phyloP scores from a whole-genome alignment of 768 basidiomycete species.

The Candolleomyces eurysporus region DNA sequence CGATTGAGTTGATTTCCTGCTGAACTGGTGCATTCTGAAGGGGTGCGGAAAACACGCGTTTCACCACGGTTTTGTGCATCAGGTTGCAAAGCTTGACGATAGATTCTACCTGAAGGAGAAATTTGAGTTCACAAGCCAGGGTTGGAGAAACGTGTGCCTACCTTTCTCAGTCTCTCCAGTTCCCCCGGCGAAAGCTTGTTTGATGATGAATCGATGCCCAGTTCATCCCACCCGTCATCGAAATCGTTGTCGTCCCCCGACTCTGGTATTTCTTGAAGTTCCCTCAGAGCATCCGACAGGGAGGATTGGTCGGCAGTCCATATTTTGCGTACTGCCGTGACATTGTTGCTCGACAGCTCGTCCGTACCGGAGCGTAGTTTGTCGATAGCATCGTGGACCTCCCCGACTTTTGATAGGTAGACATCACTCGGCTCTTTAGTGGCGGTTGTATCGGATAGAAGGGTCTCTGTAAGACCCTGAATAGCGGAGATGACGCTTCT shows the following conservation, averaged over 20 bases:
- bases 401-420: slow-evolving; percentile 55
- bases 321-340: slow-evolving; percentile 50
- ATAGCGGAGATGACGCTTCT: slow-evolving; percentile 44
- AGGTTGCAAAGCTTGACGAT: slow-evolving; percentile 58
- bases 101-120: slow-evolving; percentile 46
- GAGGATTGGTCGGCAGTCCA: slow-evolving; percentile 54
- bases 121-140: slow-evolving; percentile 3
- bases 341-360: slow-evolving; percentile 57
- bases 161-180: slow-evolving; percentile 58
- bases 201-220: slow-evolving; percentile 48
- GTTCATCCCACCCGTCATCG: slow-evolving; percentile 66
- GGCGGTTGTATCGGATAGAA: slow-evolving; percentile 29
- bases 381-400: slow-evolving; percentile 62
- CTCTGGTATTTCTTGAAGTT: slow-evolving; percentile 55
- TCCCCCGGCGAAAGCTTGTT: slow-evolving; percentile 46
- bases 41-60: slow-evolving; percentile 43
- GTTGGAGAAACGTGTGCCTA: slow-evolving; percentile 19
- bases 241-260: slow-evolving; percentile 30
- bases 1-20: slow-evolving; percentile 20
- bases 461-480: slow-evolving; percentile 39
- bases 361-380: slow-evolving; percentile 37
- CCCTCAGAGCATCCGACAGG: slow-evolving; percentile 59
- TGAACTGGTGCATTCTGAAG: slow-evolving; percentile 14
- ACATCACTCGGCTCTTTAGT: slow-evolving; percentile 29
- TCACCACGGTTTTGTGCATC: slow-evolving; percentile 59